Base-by-base conservation (phyloP, 2,329 filamentous ascomycete genomes). In the Rasamsonia emersonii region DNA sequence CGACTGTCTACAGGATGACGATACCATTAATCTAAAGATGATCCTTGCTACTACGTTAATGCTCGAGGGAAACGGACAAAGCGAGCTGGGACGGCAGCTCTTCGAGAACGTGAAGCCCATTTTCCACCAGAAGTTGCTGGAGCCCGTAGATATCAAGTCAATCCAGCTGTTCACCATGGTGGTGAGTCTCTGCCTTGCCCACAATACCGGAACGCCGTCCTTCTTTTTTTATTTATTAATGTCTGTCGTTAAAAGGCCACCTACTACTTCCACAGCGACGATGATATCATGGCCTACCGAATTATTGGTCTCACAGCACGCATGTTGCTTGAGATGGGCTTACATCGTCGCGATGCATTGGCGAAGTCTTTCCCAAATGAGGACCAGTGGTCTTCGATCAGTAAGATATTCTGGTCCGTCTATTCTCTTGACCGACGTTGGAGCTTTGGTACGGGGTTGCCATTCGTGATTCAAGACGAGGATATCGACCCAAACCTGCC, bases 391-490 rank as follows among this genome's bases (percentile, higher is more conserved):
- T 67, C 70, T 30, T 70, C 75, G 30, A 77, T 82, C 0, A 69
- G 83, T 17, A 75, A 79, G 30, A 74, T 84, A 9, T 93, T 93
- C 56, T 95, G 85, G 88, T 77, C 81, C 2, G 77, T 86, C 11
- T 93, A 91, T 50, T 79, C 86, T 3, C 66, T 94, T 23, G 88
- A 94, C 53, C 71, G 86, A 23, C 71, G 86, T 30, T 94, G 86
- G 86, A 86, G 82, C 41, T 85, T 94, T 45, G 83, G 81, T n/a
- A 88, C 84, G 0, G 86, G 86, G 0, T 71, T 94, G 55, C 86
- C 86, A 0, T 93, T 86, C 60, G 79, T 83, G 2, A 67, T 93
- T 20, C 81, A 89, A 43, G 86, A 94, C 49, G 74, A 82, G 10
- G 86, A 93, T 50, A 84, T 94, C 38, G 86, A 94, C 48, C 75